A percentile compares a stretch with the other conserved stretches of the same genome.
Conservation (phyloP, 768 basidiomycete genomes). For the Mycena epipterygia region DNA sequence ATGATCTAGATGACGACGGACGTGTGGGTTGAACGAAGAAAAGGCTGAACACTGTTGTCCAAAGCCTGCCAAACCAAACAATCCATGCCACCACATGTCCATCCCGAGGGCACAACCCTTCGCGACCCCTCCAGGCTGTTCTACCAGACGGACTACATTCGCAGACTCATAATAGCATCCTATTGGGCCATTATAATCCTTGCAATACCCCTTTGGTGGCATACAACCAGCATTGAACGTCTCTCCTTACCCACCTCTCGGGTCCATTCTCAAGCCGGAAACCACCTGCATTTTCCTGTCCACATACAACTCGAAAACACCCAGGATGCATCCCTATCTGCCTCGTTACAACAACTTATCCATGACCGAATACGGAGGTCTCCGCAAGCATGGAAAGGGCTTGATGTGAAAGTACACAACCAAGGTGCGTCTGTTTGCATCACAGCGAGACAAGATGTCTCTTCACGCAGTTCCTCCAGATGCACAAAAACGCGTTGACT, state of each 20-base stretch:
- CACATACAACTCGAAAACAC: slow-evolving; percentile 53
- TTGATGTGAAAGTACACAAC: slow-evolving; percentile 52
- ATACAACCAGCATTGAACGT: slow-evolving; percentile 90
- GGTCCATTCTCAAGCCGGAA: slow-evolving; percentile 66
- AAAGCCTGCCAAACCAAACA: slow-evolving; percentile 18
- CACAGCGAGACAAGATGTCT: not conserved
- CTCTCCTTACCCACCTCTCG: slow-evolving; percentile 75
- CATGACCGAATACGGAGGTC: slow-evolving; percentile 41
- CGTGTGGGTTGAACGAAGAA: slow-evolving; percentile 20
- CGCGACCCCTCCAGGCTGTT: slow-evolving; percentile 65
- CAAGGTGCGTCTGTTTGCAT: slow-evolving; percentile 48
- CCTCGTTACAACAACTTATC: slow-evolving; percentile 41
- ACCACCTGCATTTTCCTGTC: slow-evolving; percentile 62
- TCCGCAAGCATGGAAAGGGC: slow-evolving; percentile 56
- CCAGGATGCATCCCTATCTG: slow-evolving; percentile 27
- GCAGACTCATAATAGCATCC: slow-evolving; percentile 74
- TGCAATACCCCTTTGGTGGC: slow-evolving; percentile 94
- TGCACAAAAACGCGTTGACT: slow-evolving; percentile 21
- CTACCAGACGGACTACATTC: slow-evolving; percentile 63
- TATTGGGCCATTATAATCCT: slow-evolving; percentile 87
- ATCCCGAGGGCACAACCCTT: slow-evolving; percentile 42
- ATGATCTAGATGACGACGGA: not conserved
- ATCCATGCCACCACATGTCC: slow-evolving; percentile 30
- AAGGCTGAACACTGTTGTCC: slow-evolving; percentile 3
- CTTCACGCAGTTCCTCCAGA: slow-evolving; percentile 17